phyloP scores from a whole-genome alignment of 2,329 filamentous ascomycete species.

The Peltaster fructicola region DNA sequence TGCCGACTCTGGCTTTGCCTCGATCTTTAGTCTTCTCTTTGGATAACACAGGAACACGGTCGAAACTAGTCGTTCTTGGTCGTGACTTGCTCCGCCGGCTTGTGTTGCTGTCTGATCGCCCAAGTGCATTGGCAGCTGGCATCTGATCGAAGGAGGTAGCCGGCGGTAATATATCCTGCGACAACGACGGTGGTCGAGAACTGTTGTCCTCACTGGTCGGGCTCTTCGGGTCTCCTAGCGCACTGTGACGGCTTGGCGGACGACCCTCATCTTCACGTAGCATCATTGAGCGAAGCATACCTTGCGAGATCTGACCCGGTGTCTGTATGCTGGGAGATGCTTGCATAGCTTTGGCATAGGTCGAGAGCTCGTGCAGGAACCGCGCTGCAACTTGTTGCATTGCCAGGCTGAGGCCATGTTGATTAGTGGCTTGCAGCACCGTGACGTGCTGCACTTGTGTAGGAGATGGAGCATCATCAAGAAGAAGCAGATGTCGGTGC shows the following conservation, averaged over 20 bases:
- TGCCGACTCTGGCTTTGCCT: conserved; percentile 59
- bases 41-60: conserved; percentile 39
- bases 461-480: no score
- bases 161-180: conserved; percentile 20
- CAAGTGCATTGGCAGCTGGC: conserved; percentile 19
- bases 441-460: no score
- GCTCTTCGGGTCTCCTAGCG: no score
- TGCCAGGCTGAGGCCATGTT: no score
- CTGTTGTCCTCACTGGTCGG: conserved; percentile 11
- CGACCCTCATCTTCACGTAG: conserved; percentile 9
- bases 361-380: conserved; percentile 30
- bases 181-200: conserved; percentile 8
- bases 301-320: conserved; percentile 35
- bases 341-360: conserved; percentile 30
- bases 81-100: conserved; percentile 22
- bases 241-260: no score
- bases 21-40: conserved; percentile 46
- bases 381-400: conserved; percentile 28
- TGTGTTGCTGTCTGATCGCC: conserved; percentile 20
- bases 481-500: conserved; percentile 14
- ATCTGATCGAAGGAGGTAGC: conserved; percentile 39
- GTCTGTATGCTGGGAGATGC: conserved; percentile 54
- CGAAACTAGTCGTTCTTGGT: conserved; percentile 51
- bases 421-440: no score
- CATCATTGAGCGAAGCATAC: conserved; percentile 20